These are phyloP conservation scores for Geotrichum australiense DNA, from an alignment of 1,139 yeast species.

Conservation along the genomic window DNA sequence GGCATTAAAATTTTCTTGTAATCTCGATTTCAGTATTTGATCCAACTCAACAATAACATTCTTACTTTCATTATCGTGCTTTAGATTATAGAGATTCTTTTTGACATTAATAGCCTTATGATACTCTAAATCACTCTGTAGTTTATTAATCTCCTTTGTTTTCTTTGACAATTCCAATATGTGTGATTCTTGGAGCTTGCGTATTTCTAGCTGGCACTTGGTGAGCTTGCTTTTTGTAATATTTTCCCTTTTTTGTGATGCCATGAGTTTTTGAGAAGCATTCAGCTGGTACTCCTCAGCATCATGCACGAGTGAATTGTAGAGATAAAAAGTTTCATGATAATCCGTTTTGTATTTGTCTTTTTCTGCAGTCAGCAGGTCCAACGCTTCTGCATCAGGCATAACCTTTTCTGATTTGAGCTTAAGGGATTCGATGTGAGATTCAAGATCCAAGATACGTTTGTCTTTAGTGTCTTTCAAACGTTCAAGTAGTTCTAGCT, in stretches of 20 bases:
- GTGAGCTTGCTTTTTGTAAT: conserved; percentile 1
- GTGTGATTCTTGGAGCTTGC: neutral
- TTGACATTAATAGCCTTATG: conserved; percentile 1
- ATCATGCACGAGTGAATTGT: conserved; percentile 9
- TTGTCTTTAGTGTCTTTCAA: conserved; percentile 3
- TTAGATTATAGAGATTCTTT: conserved; percentile 1
- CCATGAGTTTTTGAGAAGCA: conserved; percentile 1
- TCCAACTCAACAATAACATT: neutral
- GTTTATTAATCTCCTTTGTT: neutral
- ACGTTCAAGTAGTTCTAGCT: conserved; percentile 3
- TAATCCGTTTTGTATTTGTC: conserved; percentile 13
- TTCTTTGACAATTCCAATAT: neutral
- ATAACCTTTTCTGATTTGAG: neutral
- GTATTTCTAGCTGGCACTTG: conserved; percentile 3
- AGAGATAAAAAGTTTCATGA: conserved; percentile 4
- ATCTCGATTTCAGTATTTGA: neutral
- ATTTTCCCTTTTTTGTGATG: conserved; percentile 2
- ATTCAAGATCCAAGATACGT: conserved; percentile 2
- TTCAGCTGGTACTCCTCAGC: conserved; percentile 6
- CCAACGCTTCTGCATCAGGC: neutral
- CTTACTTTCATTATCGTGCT: neutral
- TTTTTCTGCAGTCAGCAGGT: conserved; percentile 5
- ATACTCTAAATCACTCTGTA: conserved; percentile 1
- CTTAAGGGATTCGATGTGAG: neutral
- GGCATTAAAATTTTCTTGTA: neutral